These are phyloP conservation scores for Lodderomyces orthopsilosis DNA, from an alignment of 1,139 yeast species.

Conservation along the genomic window DNA sequence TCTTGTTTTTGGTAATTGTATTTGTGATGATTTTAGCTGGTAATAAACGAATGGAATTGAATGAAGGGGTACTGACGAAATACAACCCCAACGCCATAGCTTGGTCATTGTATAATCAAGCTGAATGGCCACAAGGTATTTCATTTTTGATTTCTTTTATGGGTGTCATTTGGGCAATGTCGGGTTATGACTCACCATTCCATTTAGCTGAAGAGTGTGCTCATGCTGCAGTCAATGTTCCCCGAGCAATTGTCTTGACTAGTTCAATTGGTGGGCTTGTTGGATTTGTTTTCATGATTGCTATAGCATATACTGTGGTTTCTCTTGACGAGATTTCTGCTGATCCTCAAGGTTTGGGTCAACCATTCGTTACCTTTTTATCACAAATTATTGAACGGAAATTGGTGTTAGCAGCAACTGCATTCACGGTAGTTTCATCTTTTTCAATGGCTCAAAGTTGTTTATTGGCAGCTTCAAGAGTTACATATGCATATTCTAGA, in stretches of 20 bases:
- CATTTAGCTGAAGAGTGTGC: conserved; percentile 71
- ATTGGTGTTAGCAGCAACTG: conserved; percentile 52
- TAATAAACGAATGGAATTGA: conserved; percentile 37
- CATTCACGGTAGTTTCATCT: conserved; percentile 58
- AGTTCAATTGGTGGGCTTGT: conserved; percentile 59
- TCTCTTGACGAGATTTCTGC: conserved; percentile 50
- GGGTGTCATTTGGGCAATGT: conserved; percentile 74
- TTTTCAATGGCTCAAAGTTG: conserved; percentile 71
- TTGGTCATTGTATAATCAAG: conserved; percentile 59
- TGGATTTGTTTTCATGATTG: conserved; percentile 63
- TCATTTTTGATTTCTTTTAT: conserved; percentile 59
- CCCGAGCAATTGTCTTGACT: conserved; percentile 65
- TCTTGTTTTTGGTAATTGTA: conserved; percentile 52
- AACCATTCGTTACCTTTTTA: conserved; percentile 61
- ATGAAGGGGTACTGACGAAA: conserved; percentile 30
- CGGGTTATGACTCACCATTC: conserved; percentile 74
- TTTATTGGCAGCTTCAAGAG: conserved; percentile 69
- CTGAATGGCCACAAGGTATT: conserved; percentile 68
- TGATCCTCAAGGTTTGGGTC: conserved; percentile 55
- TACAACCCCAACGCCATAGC: conserved; percentile 52
- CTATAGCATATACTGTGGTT: conserved; percentile 63
- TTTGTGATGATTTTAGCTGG: conserved; percentile 59
- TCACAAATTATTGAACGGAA: conserved; percentile 48
- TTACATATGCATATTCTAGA: conserved; percentile 66
- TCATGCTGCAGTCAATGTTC: conserved; percentile 63